These are phyloP conservation scores for Hyphopichia pseudoburtonii DNA, from an alignment of 1,139 yeast species.

Conservation along the genomic window DNA sequence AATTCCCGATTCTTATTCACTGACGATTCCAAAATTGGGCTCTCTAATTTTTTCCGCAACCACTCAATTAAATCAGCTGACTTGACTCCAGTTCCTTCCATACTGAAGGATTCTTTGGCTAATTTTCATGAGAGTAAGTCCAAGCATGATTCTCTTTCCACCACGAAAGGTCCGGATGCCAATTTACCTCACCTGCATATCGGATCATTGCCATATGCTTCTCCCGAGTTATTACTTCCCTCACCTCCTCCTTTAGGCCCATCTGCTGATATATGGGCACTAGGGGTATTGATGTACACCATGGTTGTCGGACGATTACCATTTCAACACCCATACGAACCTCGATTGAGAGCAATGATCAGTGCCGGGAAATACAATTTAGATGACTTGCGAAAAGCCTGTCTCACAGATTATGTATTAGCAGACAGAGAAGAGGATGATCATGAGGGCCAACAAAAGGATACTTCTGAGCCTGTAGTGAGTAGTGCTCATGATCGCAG, in stretches of 20 bases:
- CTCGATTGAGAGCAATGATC: constrained; percentile 72
- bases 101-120: constrained; percentile 4
- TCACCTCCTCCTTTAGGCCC: constrained; percentile 71
- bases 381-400: constrained; percentile 36
- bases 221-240: constrained; percentile 77
- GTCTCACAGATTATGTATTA: constrained; percentile 29
- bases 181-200: constrained; percentile 65
- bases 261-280: constrained; percentile 85
- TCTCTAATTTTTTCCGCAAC: constrained; percentile 22
- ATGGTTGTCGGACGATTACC: constrained; percentile 76
- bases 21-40: constrained; percentile 37
- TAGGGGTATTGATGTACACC: constrained; percentile 76
- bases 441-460: no score
- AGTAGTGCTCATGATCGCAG: constrained; percentile 3
- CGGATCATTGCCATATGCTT: constrained; percentile 90
- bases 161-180: constrained; percentile 26
- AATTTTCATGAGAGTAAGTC: constrained; percentile 1
- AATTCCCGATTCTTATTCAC: constrained; percentile 23
- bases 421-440: constrained; percentile 14
- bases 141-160: background rate
- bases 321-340: constrained; percentile 79
- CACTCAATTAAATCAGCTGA: constrained; percentile 37
- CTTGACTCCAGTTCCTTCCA: constrained; percentile 30
- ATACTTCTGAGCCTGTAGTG: background rate
- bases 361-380: constrained; percentile 62